Evolutionary conservation across 768 basidiomycete species (phyloP).

Genomic region (Phaeotremella fagi): DNA sequence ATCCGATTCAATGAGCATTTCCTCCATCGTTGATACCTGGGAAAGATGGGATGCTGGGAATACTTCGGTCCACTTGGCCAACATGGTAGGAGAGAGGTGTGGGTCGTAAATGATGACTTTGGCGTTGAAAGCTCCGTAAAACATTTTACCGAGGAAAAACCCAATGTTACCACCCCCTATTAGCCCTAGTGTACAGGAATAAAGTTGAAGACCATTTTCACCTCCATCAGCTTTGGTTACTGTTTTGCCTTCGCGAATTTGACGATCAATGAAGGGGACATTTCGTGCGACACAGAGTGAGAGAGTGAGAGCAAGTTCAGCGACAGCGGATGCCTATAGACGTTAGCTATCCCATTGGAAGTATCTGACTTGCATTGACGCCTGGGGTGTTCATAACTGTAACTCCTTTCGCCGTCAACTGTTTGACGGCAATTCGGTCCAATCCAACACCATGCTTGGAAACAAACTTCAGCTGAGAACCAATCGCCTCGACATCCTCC

Average conservation of each 20-base stretch:
- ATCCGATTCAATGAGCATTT: slow-evolving; percentile 8
- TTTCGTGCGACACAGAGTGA: background rate
- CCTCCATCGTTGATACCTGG: slow-evolving; percentile 4
- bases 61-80: slow-evolving; percentile 2
- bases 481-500: slow-evolving; percentile 3
- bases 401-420: slow-evolving; percentile 1
- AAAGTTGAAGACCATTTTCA: slow-evolving; percentile 5
- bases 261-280: slow-evolving; percentile 1
- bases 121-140: slow-evolving; percentile 7
- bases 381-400: slow-evolving; percentile 8
- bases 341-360: slow-evolving; percentile 7
- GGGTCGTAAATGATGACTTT: slow-evolving; percentile 11
- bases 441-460: slow-evolving; percentile 8
- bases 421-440: background rate
- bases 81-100: background rate
- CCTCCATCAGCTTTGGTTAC: slow-evolving; percentile 10
- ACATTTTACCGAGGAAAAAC: slow-evolving; percentile 9
- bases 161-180: slow-evolving; percentile 16
- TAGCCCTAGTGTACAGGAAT: slow-evolving; percentile 10
- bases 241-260: slow-evolving; percentile 2
- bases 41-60: slow-evolving; percentile 2
- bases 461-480: background rate
- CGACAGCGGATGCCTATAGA: slow-evolving; percentile 7
- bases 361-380: slow-evolving; percentile 6
- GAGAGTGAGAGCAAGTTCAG: slow-evolving; percentile 3